These are phyloP conservation scores for Pythium periplocum DNA, from an alignment of 352 stramenopile species.

Conservation along the genomic window DNA sequence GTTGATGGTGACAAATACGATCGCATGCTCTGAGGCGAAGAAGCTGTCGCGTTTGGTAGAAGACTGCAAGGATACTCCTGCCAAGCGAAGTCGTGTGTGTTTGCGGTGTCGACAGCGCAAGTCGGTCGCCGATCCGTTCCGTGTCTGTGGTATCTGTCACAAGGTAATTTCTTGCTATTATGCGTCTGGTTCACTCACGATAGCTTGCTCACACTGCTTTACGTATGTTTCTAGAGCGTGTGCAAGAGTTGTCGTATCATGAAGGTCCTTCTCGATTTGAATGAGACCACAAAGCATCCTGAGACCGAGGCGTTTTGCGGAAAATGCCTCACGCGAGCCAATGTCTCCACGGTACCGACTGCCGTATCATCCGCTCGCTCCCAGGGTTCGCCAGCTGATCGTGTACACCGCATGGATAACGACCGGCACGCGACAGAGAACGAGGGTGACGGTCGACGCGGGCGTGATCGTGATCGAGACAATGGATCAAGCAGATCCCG, in stretches of 20 bases:
- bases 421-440: too few relatives aligned
- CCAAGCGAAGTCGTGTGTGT: conserved; percentile 26
- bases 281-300: conserved; percentile 20
- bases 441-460: too few relatives aligned
- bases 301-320: conserved; percentile 37
- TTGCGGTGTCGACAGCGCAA: conserved; percentile 28
- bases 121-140: conserved; percentile 26
- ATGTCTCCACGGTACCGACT: conserved; percentile 4
- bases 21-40: conserved; percentile 33
- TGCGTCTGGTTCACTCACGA: too few relatives aligned
- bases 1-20: conserved; percentile 28
- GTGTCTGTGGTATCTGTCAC: conserved; percentile 35
- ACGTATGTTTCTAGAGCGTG: conserved; percentile 12
- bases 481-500: too few relatives aligned
- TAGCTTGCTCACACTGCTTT: too few relatives aligned
- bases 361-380: too few relatives aligned
- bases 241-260: conserved; percentile 29
- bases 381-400: too few relatives aligned
- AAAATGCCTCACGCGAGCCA: conserved; percentile 31
- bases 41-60: conserved; percentile 28
- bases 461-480: too few relatives aligned
- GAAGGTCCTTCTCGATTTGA: conserved; percentile 30
- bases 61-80: conserved; percentile 23
- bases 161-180: conserved; percentile 2
- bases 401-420: too few relatives aligned